These are phyloP conservation scores for Neurospora sp. DNA, from an alignment of 495 filamentous ascomycete genomes.

Conservation along the genomic window DNA sequence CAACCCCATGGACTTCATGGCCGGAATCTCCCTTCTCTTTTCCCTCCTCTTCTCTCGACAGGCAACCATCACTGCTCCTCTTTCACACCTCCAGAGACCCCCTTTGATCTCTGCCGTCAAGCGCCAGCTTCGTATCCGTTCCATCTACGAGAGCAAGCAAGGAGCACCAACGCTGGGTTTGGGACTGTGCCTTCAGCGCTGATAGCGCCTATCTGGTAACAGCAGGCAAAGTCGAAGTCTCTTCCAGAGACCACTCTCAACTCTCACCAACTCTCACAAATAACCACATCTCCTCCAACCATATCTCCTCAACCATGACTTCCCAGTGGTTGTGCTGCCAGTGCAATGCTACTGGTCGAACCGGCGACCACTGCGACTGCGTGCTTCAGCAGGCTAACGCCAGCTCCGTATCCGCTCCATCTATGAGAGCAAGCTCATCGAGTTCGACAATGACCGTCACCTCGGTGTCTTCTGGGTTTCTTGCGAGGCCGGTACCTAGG, in stretches of 20 bases:
- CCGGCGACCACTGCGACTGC: not conserved
- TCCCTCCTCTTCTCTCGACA: not conserved
- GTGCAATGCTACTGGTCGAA: not conserved
- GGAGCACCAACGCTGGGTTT: conserved; percentile 95
- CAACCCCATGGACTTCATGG: not conserved
- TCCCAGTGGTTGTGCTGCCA: not conserved
- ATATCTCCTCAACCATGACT: no score
- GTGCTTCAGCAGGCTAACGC: not conserved
- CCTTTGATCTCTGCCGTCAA: not conserved
- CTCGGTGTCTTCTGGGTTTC: no score
- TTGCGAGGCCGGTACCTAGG: no score
- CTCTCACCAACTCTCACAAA: not conserved
- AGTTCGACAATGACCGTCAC: conserved; percentile 81
- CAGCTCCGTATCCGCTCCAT: conserved; percentile 32
- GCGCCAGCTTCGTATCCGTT: not conserved
- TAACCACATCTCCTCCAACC: not conserved
- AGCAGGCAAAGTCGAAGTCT: no score
- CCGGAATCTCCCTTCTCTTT: not conserved
- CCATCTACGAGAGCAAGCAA: conserved; percentile 18
- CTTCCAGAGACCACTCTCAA: no score
- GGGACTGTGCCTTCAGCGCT: conserved; percentile 97
- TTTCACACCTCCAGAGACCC: not conserved
- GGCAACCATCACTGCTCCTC: not conserved
- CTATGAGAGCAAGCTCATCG: conserved; percentile 84
- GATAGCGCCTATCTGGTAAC: conserved; percentile 97